These are phyloP conservation scores for Chlorella sp. DNA, from an alignment of 139 green algal genomes.

Conservation along the genomic window DNA sequence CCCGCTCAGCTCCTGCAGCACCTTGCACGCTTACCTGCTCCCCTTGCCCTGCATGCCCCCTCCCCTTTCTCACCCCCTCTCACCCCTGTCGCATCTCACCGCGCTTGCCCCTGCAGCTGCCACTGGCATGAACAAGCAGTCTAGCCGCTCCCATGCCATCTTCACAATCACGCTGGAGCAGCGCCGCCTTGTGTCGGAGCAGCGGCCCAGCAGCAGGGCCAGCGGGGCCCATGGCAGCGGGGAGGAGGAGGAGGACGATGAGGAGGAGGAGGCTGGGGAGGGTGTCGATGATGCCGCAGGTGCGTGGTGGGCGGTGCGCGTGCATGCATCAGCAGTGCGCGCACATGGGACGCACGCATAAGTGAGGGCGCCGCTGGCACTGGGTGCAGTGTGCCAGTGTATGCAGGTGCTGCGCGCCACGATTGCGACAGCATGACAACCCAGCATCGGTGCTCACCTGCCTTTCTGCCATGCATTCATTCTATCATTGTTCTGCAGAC, in stretches of 20 bases:
- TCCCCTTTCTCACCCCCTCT: background rate
- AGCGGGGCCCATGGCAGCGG: background rate
- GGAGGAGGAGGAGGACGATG: constrained; percentile 47
- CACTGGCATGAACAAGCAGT: constrained; percentile 93
- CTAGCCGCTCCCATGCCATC: constrained; percentile 93
- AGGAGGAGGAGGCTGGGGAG: constrained; percentile 46
- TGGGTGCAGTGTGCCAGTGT: too few species aligned
- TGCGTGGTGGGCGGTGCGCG: too few species aligned
- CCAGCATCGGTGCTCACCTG: too few species aligned
- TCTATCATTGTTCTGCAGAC: constrained; percentile 29
- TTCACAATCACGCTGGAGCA: constrained; percentile 98
- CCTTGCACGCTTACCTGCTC: background rate
- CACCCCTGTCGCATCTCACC: background rate
- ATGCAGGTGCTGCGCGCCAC: too few species aligned
- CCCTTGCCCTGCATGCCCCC: background rate
- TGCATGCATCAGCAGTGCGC: too few species aligned
- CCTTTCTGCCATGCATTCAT: too few species aligned
- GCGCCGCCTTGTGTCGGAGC: constrained; percentile 58
- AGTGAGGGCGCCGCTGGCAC: too few species aligned
- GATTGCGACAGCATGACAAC: too few species aligned
- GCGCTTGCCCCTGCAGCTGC: constrained; percentile 49
- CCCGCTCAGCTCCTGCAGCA: background rate
- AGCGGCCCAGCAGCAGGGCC: too few species aligned
- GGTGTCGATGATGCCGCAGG: constrained; percentile 47
- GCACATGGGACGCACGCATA: too few species aligned